These are phyloP conservation scores for Candida insectorum DNA, from an alignment of 805 yeast species.

Conservation along the genomic window DNA sequence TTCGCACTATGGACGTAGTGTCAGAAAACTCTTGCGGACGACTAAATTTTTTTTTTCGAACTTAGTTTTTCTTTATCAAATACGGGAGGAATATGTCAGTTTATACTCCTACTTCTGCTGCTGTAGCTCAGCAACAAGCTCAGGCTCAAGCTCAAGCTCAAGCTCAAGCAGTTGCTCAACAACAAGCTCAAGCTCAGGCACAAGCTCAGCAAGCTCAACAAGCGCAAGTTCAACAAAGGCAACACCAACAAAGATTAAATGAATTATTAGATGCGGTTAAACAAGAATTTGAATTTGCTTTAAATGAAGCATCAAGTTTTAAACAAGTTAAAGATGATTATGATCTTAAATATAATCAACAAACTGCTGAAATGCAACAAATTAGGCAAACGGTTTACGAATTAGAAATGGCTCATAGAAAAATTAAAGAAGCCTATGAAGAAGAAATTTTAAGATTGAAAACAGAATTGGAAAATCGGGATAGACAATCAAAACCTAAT, in stretches of 20 bases:
- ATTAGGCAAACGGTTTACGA: constrained; percentile 93
- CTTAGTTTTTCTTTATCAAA: too few species aligned
- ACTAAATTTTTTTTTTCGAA: too few species aligned
- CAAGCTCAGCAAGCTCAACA: constrained; percentile 16
- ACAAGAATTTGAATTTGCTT: constrained; percentile 82
- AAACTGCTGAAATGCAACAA: constrained; percentile 88
- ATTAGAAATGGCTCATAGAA: constrained; percentile 88
- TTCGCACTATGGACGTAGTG: too few species aligned
- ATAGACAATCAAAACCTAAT: constrained; percentile 43
- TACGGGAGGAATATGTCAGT: too few species aligned
- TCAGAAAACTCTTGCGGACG: too few species aligned
- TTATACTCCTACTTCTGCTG: constrained; percentile 34
- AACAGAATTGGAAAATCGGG: constrained; percentile 78
- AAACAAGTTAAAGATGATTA: constrained; percentile 90
- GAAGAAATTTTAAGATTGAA: constrained; percentile 86
- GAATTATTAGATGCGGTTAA: constrained; percentile 90
- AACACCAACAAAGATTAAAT: constrained; percentile 50
- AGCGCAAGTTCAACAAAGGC: constrained; percentile 27
- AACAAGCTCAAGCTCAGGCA: constrained; percentile 6
- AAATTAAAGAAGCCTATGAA: constrained; percentile 93
- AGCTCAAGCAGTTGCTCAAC: constrained; percentile 27
- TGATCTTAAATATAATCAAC: constrained; percentile 86
- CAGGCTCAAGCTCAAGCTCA: constrained; percentile 20
- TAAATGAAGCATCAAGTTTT: constrained; percentile 80
- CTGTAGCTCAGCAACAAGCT: constrained; percentile 17